Evolutionary conservation across 108 stramenopile species (phyloP).

Genomic region (Chaetoceros tenuissimus): DNA sequence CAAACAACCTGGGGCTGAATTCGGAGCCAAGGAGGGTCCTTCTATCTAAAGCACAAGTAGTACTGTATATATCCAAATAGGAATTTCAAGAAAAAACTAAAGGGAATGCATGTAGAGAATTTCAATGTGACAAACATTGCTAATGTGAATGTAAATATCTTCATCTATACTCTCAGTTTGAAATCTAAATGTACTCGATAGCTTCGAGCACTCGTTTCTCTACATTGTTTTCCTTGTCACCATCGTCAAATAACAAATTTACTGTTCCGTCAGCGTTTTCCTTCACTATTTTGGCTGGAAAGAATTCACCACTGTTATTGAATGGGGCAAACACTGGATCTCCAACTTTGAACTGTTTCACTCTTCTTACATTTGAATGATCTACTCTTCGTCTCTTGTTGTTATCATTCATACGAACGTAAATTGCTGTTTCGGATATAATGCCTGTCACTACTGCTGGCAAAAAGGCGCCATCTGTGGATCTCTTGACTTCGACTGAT

Average conservation of each 20-base stretch:
- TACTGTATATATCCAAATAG: no score
- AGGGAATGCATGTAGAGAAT: no score
- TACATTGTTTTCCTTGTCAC: no score
- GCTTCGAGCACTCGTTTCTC: no score
- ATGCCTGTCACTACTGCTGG: background rate
- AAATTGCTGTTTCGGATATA: background rate
- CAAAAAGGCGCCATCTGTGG: background rate
- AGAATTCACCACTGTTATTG: background rate
- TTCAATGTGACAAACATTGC: no score
- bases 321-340: background rate
- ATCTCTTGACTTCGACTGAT: background rate
- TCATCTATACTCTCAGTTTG: no score
- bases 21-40: background rate
- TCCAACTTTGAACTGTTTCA: background rate
- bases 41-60: background rate
- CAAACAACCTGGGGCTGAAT: constrained; percentile 57
- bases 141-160: no score
- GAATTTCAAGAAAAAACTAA: no score
- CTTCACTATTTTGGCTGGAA: background rate
- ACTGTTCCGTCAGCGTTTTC: background rate
- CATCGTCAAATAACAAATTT: background rate
- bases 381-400: background rate
- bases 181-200: no score
- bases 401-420: background rate
- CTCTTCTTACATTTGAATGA: background rate